Percentiles rank a stretch among this genome's conserved stretches.
Evolutionary conservation across 2,329 filamentous ascomycete species (phyloP).

Genomic region (Aureobasidium sp.): DNA sequence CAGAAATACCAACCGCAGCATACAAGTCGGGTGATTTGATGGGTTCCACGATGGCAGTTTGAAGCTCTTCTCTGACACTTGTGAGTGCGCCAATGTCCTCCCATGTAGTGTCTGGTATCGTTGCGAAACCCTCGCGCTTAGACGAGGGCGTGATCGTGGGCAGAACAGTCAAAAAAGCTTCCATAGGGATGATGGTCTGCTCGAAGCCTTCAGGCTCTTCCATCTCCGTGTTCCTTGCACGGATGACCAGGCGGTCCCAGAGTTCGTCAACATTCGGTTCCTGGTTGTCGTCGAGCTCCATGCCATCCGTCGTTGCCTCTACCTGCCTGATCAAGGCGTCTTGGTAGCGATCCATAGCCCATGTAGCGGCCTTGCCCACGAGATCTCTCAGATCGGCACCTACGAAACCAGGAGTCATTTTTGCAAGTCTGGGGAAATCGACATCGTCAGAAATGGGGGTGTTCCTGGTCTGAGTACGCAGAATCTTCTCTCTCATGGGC

Average conservation of each 20-base stretch:
- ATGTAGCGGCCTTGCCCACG: conserved; percentile 55
- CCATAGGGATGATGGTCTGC: conserved; percentile 50
- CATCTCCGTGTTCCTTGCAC: conserved; percentile 39
- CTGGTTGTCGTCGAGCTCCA: conserved; percentile 42
- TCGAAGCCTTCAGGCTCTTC: conserved; percentile 46
- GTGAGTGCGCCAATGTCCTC: conserved; percentile 78
- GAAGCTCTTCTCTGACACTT: conserved; percentile 69
- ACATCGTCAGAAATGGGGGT: conserved; percentile 59
- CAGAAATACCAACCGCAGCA: conserved; percentile 64
- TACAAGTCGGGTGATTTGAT: conserved; percentile 77
- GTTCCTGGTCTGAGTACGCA: conserved; percentile 61
- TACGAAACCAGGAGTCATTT: conserved; percentile 83
- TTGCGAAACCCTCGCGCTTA: conserved; percentile 89
- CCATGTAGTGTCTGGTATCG: conserved; percentile 90
- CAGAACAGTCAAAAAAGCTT: conserved; percentile 66
- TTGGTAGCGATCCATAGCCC: conserved; percentile 54
- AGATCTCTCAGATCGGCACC: conserved; percentile 76
- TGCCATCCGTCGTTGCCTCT: conserved; percentile 27
- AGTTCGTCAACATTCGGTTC: conserved; percentile 24
- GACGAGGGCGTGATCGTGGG: conserved; percentile 69
- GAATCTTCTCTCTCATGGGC: conserved; percentile 64
- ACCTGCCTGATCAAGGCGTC: conserved; percentile 39
- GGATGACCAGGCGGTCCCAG: conserved; percentile 40
- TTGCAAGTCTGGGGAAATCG: conserved; percentile 65
- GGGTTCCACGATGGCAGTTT: conserved; percentile 78